Conservation (phyloP, 2,329 filamentous ascomycete genomes). For the Emydomyces testavorans region DNA sequence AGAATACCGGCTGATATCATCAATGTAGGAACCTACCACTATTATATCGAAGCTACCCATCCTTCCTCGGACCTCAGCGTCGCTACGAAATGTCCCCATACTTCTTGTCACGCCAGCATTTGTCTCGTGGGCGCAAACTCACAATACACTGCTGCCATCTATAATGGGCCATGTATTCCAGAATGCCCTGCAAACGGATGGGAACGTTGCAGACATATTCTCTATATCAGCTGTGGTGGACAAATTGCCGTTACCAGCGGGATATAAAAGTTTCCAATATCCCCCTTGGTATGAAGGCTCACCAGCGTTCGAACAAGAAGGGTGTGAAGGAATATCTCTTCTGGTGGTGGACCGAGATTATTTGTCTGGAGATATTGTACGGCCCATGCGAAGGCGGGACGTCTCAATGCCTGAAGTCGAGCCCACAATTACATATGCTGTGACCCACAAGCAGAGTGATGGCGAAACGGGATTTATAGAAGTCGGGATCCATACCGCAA, state of each 20-base stretch:
- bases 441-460: conserved; percentile 14
- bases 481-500: conserved; percentile 32
- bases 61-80: conserved; percentile 13
- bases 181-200: conserved; percentile 13
- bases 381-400: conserved; percentile 23
- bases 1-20: neutral
- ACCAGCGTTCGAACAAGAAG: conserved; percentile 8
- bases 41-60: conserved; percentile 23
- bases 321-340: conserved; percentile 29
- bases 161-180: conserved; percentile 24
- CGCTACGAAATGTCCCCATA: conserved; percentile 22
- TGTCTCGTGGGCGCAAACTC: conserved; percentile 29
- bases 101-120: conserved; percentile 31
- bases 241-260: conserved; percentile 22
- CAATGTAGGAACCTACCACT: conserved; percentile 23
- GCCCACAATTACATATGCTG: conserved; percentile 25
- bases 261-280: neutral
- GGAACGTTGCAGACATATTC: conserved; percentile 15
- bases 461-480: conserved; percentile 20
- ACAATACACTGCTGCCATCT: conserved; percentile 24
- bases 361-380: conserved; percentile 24
- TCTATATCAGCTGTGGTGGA: conserved; percentile 31
- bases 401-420: conserved; percentile 23
- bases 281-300: neutral
- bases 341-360: conserved; percentile 21